Percentiles rank a stretch among this genome's conserved stretches.
phyloP scores from a whole-genome alignment of 2,329 filamentous ascomycete species.

The Exophiala sp. region DNA sequence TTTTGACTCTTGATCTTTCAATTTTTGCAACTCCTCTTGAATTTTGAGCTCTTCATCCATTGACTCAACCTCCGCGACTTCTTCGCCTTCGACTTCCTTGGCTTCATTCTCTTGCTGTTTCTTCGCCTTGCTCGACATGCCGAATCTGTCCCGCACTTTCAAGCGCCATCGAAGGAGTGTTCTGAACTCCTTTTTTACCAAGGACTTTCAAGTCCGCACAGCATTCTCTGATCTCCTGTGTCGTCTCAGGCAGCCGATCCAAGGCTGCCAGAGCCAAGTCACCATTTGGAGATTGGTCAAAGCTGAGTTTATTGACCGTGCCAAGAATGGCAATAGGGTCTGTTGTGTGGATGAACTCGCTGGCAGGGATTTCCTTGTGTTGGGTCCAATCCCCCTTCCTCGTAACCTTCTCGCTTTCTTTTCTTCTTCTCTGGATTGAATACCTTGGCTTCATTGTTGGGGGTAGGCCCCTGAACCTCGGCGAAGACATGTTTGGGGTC shows the following conservation, averaged over 20 bases:
- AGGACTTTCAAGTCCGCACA: slow-evolving; percentile 83
- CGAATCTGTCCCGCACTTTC: slow-evolving; percentile 83
- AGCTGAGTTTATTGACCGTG: slow-evolving; percentile 73
- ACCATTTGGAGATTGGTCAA: slow-evolving; percentile 70
- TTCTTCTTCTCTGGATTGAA: slow-evolving; percentile 98
- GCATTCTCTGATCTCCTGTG: slow-evolving; percentile 68
- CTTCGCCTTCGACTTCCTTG: slow-evolving; percentile 52
- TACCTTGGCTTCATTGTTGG: slow-evolving; percentile 96
- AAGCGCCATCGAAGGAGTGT: slow-evolving; percentile 82
- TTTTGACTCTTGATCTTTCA: slow-evolving; percentile 71
- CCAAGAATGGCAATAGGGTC: slow-evolving; percentile 93
- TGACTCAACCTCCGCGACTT: slow-evolving; percentile 73
- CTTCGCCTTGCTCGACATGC: slow-evolving; percentile 51
- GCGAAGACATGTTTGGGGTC: slow-evolving; percentile 88
- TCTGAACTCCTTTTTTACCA: slow-evolving; percentile 90
- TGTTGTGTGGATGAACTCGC: slow-evolving; percentile 86
- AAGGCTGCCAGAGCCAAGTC: slow-evolving; percentile 84
- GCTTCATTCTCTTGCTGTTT: slow-evolving; percentile 36
- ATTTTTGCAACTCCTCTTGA: slow-evolving; percentile 74
- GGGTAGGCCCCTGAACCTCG: slow-evolving; percentile 74
- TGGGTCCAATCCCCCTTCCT: slow-evolving; percentile 91
- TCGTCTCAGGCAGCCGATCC: slow-evolving; percentile 79
- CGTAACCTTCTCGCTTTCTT: slow-evolving; percentile 93
- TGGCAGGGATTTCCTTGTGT: slow-evolving; percentile 81
- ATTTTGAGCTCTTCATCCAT: slow-evolving; percentile 95